Conservation (phyloP, 1,139 yeast species). For the Candida buenavistaensis region DNA sequence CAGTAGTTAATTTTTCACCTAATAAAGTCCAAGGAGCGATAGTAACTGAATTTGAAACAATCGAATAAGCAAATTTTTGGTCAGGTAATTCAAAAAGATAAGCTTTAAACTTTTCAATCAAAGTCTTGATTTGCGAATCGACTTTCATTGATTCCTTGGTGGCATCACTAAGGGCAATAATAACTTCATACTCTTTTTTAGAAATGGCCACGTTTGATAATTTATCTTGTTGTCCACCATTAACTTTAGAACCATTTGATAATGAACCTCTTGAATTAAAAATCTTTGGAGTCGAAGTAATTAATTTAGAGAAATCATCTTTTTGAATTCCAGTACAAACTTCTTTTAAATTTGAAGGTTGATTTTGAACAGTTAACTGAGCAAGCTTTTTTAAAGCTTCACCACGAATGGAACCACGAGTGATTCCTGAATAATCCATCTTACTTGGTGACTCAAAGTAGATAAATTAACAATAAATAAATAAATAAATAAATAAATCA, state of each 20-base stretch:
- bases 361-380: slow-evolving; percentile 25
- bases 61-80: slow-evolving; percentile 39
- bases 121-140: slow-evolving; percentile 47
- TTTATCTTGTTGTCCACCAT: slow-evolving; percentile 6
- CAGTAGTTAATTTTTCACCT: slow-evolving; percentile 35
- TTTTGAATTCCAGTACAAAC: slow-evolving; percentile 15
- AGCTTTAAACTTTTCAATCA: slow-evolving; percentile 53
- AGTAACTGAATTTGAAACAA: slow-evolving; percentile 24
- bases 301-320: slow-evolving; percentile 27
- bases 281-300: slow-evolving; percentile 22
- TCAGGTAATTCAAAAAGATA: slow-evolving; percentile 62
- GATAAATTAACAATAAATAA: neutral
- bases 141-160: slow-evolving; percentile 41
- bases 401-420: slow-evolving; percentile 52
- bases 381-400: slow-evolving; percentile 56
- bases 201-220: slow-evolving; percentile 42
- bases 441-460: neutral
- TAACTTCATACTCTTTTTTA: slow-evolving; percentile 65
- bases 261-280: slow-evolving; percentile 2
- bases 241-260: slow-evolving; percentile 5
- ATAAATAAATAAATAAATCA: neutral
- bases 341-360: slow-evolving; percentile 18
- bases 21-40: slow-evolving; percentile 40
- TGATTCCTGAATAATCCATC: slow-evolving; percentile 43
- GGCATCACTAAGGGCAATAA: slow-evolving; percentile 65